Evolutionary conservation across 805 yeast genomes (phyloP), one percentile per base, ranked within the genome.

Genomic region (Torulaspora quercuum): DNA sequence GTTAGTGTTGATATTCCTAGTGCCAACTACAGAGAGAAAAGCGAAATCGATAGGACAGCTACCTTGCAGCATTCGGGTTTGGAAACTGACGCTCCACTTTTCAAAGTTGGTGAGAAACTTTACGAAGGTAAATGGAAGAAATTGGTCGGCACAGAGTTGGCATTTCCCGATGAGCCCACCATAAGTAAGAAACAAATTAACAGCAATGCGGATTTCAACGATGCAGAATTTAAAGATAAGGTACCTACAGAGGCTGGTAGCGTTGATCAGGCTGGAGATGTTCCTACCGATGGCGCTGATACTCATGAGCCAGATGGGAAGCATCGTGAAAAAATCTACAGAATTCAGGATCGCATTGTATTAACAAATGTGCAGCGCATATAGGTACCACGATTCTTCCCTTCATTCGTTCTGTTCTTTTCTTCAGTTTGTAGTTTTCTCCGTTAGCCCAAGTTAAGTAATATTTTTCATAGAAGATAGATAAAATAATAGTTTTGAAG

Each of bases 61-160:
- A 59, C 64, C n/a, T 46, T 82, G 15, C 78, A 76, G 42, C 55
- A 73, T 9, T 69, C 81, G 11, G 84, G 82, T 0, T 53, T 82
- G 16, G 75, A 77, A 13, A 63, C 70, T 8, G 67, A 68, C 13
- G 61, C 62, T 20, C 88, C 89, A 4, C 52, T 79, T 13, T 67
- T 80, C 28, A 76, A 73, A 48, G 63, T 78, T 9, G 80, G 81
- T 25, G 70, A 72, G 34, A 67, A 72, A 24, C 60, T 85, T 3
- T 86, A 77, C 55, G 76, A 78, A 57, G 92, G 95, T 2, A 64
- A 68, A 14, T 89, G 97, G 96, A 69, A 72, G 27, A 73, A 73
- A 37, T 60, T 86, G 3, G 80, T 85, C 1, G 97, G 97, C 0
- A 82, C 94, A 0, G 96, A 76, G 44, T 53, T 76, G 26, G 73